Base-by-base conservation (phyloP, 2,329 filamentous ascomycete genomes). In the Domatiomyces globalis region DNA sequence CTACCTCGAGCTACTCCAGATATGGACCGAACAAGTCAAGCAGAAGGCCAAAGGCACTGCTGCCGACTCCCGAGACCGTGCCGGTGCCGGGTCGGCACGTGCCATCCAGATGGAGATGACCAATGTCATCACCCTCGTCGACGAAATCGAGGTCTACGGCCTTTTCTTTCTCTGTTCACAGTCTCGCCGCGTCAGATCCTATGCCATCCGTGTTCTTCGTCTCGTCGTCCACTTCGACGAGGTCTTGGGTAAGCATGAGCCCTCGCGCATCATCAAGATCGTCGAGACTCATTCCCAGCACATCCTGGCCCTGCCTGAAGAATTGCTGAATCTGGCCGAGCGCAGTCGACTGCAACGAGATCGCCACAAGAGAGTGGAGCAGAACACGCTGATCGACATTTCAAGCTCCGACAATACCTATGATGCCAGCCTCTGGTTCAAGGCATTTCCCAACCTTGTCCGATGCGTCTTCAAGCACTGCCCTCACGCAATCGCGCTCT, bases 161-260 rank as follows among this genome's bases (percentile, higher is more conserved):
- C 70, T 98, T 2, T 98, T 98, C 72, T 98, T 98, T 65, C 72
- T 98, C 5, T 98, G 92, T 66, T 98, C 92, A 0, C 92, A 96
- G 60, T 95, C 92, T 5, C 79, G 87, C 49, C 80, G 86, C 50
- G 92, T 98, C 22, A 81, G 92, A 49, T 78, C 86, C 53, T 94
- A 92, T 65, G 89, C 92, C 2, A 87, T 98, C 49, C 95, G 86
- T 1, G 90, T 98, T 1, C 73, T 98, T 22, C 84, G 87, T 4
- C 77, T 96, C 20, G 90, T 96, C 56, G 89, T 84, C 1, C 90
- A 98, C 60, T 96, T 98, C 58, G 92, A 98, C 62, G 83, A 78
- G 12, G 90, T 87, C 1, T 77, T 98, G 2, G 85, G 86, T 10
- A 89, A 92, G 58, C 80, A 83, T 45, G 74, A 82, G 62, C 81